Percentiles rank a stretch among this genome's conserved stretches.
Conservation (phyloP, 2,329 filamentous ascomycete species). For the Stemphylium beticola region DNA sequence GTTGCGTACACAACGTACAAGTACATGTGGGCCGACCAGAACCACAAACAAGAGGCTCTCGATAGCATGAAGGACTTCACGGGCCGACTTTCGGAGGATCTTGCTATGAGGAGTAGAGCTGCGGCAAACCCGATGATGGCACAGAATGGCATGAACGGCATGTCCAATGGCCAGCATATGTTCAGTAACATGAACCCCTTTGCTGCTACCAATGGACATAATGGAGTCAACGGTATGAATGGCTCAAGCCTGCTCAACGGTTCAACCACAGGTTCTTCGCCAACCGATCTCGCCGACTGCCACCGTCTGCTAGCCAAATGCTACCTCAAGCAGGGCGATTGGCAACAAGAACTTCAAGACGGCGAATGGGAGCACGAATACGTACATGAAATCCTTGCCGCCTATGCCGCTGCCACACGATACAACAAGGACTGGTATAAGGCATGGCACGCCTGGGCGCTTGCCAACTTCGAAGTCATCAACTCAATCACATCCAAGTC, state of each 20-base stretch:
- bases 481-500: conserved; percentile 75
- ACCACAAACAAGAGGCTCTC: conserved; percentile 52
- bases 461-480: conserved; percentile 98
- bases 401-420: conserved; percentile 88
- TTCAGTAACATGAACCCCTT: conserved; percentile 46
- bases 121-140: conserved; percentile 46
- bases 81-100: conserved; percentile 64
- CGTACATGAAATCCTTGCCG: conserved; percentile 86
- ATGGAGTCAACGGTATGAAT: conserved; percentile 55
- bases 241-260: conserved; percentile 41
- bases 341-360: conserved; percentile 84
- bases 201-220: conserved; percentile 56
- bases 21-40: conserved; percentile 84
- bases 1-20: conserved; percentile 97
- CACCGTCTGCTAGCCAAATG: conserved; percentile 86
- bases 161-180: conserved; percentile 50
- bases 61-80: conserved; percentile 69
- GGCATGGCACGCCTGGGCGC: conserved; percentile 97
- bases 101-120: conserved; percentile 50
- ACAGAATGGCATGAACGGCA: conserved; percentile 49
- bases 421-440: conserved; percentile 98
- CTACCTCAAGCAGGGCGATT: conserved; percentile 94
- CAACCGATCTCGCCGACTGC: conserved; percentile 58
- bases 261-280: conserved; percentile 32
- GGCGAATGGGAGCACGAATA: conserved; percentile 88